These are phyloP conservation scores for Phytophthora citricola DNA, from an alignment of 352 stramenopile genomes.

Conservation along the genomic window DNA sequence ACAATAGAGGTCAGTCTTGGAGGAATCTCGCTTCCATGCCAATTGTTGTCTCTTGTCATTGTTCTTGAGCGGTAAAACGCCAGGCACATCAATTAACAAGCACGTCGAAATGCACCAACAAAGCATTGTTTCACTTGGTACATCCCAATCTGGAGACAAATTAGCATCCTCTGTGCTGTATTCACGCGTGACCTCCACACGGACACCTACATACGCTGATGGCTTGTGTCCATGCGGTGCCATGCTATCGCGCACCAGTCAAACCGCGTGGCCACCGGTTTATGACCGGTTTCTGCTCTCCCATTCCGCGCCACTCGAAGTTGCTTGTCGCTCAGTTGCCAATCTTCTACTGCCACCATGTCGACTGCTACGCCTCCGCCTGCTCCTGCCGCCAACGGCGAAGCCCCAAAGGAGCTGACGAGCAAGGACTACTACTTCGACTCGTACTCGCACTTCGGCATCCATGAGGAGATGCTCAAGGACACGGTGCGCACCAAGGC, in stretches of 20 bases:
- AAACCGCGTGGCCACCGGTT: slow-evolving; percentile 23
- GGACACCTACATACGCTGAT: no score
- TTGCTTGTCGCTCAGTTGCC: slow-evolving; percentile 21
- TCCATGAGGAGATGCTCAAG: slow-evolving; percentile 99
- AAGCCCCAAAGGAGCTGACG: slow-evolving; percentile 64
- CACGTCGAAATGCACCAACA: no score
- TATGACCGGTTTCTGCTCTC: slow-evolving; percentile 13
- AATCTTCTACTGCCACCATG: slow-evolving; percentile 35
- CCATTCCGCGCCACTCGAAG: slow-evolving; percentile 20
- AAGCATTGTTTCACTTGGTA: background rate
- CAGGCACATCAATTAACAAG: no score
- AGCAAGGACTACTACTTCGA: slow-evolving; percentile 99
- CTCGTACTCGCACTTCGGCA: slow-evolving; percentile 98
- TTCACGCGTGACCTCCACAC: no score
- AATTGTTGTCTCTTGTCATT: slow-evolving; percentile 5
- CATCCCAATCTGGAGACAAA: background rate
- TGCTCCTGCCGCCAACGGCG: slow-evolving; percentile 20
- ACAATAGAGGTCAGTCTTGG: slow-evolving; percentile 45
- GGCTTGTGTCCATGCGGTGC: background rate
- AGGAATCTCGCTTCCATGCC: slow-evolving; percentile 39
- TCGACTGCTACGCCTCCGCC: slow-evolving; percentile 37
- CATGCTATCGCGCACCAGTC: slow-evolving; percentile 27
- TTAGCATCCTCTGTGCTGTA: background rate
- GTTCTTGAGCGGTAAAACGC: no score
- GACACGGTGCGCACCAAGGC: slow-evolving; percentile 96